Evolutionary conservation across 169 alveolate genomes (phyloP).

Genomic region (Theileria annulata): DNA sequence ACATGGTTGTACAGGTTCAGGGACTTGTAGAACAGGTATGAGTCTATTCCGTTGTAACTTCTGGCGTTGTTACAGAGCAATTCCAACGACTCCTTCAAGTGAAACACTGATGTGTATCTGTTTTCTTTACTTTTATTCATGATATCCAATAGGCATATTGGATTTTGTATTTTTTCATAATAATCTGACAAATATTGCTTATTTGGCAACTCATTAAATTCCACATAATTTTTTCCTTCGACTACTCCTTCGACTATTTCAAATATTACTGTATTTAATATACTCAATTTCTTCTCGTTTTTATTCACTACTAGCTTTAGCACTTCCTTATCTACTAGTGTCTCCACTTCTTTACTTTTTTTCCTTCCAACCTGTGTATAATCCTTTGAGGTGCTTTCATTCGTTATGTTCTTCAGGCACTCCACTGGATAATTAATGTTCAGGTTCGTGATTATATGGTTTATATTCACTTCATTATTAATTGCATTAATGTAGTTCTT

Average conservation of each 20-base stretch:
- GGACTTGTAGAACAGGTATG: slow-evolving; percentile 18
- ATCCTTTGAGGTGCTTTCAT: background rate
- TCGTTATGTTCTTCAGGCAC: background rate
- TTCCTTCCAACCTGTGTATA: background rate
- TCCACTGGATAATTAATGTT: slow-evolving; percentile 21
- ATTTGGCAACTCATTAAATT: slow-evolving; percentile 15
- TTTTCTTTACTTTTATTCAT: background rate
- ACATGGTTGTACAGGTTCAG: slow-evolving; percentile 3
- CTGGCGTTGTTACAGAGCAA: slow-evolving; percentile 15
- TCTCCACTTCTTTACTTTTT: background rate
- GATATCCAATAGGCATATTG: slow-evolving; percentile 20
- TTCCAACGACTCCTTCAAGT: slow-evolving; percentile 17
- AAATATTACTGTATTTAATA: slow-evolving; percentile 8
- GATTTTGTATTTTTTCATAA: slow-evolving; percentile 21
- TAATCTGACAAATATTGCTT: slow-evolving; percentile 12
- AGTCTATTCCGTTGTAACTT: slow-evolving; percentile 19
- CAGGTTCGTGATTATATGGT: slow-evolving; percentile 25
- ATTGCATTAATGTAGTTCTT: background rate
- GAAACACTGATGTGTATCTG: background rate
- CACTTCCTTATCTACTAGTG: background rate
- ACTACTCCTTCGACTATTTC: slow-evolving; percentile 10
- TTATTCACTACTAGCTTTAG: background rate
- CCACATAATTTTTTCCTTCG: background rate
- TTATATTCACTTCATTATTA: background rate
- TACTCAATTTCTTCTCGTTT: background rate